Conservation (phyloP, 441 rosid genomes). For the Gossypium trilobum region DNA sequence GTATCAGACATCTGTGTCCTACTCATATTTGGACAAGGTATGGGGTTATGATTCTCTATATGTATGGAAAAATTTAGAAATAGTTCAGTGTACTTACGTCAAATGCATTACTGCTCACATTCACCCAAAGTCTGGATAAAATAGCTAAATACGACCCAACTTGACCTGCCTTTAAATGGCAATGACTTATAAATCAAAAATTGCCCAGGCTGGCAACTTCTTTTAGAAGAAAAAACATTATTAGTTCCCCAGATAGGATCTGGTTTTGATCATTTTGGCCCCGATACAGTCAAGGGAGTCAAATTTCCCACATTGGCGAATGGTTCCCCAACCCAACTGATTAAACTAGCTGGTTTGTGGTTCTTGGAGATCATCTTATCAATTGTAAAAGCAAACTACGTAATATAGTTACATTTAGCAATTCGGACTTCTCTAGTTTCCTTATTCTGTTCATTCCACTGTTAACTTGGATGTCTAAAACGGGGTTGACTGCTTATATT, state of each 20-base stretch:
- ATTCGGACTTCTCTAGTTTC: constrained; percentile 7
- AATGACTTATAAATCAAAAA: not conserved
- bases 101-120: not conserved
- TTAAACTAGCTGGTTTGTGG: not conserved
- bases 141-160: not conserved
- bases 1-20: not conserved
- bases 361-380: not conserved
- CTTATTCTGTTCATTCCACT: not conserved
- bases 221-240: not conserved
- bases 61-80: not conserved
- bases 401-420: constrained; percentile 2
- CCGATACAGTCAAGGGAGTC: not conserved
- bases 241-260: not conserved
- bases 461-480: not conserved
- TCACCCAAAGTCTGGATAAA: not conserved
- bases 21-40: not conserved
- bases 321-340: not conserved
- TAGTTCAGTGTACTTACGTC: not conserved
- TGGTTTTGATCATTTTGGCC: not conserved
- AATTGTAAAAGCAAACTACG: not conserved
- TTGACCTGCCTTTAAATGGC: not conserved
- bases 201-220: not conserved
- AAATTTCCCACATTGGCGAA: not conserved
- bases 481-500: not conserved
- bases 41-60: not conserved